These are phyloP conservation scores for Sporothrix mexicana DNA, from an alignment of 2,329 filamentous ascomycete genomes.

Conservation along the genomic window DNA sequence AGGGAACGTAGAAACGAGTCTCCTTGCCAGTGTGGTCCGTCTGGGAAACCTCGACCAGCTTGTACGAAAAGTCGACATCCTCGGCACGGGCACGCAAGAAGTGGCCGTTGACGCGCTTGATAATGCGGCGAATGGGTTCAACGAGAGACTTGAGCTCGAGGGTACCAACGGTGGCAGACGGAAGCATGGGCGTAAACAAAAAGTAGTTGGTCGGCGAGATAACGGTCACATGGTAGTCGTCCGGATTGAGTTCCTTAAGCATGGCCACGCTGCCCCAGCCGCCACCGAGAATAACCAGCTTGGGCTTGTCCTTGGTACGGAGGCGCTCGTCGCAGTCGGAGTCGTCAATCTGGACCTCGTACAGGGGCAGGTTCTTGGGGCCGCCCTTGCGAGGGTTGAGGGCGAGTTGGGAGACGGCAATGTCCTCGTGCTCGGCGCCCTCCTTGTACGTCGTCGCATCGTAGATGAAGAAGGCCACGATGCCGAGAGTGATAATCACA, in stretches of 20 bases:
- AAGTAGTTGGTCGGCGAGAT: constrained; percentile 97
- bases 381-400: constrained; percentile 82
- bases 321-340: constrained; percentile 81
- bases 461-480: constrained; percentile 89
- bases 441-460: constrained; percentile 91
- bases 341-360: constrained; percentile 86
- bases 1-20: constrained; percentile 88
- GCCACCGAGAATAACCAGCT: constrained; percentile 87
- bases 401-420: constrained; percentile 83
- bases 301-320: constrained; percentile 83
- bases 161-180: constrained; percentile 94
- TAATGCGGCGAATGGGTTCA: constrained; percentile 87
- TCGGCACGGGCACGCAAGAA: constrained; percentile 88
- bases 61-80: constrained; percentile 88
- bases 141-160: constrained; percentile 89
- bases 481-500: constrained; percentile 68
- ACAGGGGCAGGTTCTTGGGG: constrained; percentile 93
- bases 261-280: constrained; percentile 95
- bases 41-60: constrained; percentile 86
- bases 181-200: constrained; percentile 96
- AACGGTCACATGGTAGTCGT: constrained; percentile 94
- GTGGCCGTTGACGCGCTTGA: constrained; percentile 79
- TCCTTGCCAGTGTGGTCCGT: constrained; percentile 72
- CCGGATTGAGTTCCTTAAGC: constrained; percentile 85
- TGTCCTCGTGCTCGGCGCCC: constrained; percentile 68